Evolutionary conservation across 2,329 filamentous ascomycete species (phyloP), one percentile per base, ranked within the genome.

Genomic region (Scolecobasidium constrictum): DNA sequence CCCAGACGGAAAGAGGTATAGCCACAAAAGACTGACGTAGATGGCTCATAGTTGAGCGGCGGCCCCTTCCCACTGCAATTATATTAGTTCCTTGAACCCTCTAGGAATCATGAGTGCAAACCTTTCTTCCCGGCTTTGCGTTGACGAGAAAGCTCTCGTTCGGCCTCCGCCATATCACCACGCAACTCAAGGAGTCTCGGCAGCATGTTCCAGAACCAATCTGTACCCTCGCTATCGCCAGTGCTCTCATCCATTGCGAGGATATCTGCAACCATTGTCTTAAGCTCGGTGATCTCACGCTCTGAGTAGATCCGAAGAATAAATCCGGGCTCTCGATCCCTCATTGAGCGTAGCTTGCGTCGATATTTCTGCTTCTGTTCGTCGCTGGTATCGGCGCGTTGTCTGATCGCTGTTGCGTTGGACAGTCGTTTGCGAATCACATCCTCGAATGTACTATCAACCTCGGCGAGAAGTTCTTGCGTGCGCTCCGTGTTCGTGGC

Each of bases 391-490:
- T 42, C 34, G 19, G 33, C 18, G 9, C 23, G 19, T 37, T 42
- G 31, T 13, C 21, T 19, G 3, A 31, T 35, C 16, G 40, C 31
- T 36, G 40, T 42, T 7, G 18, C 34, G 16, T 19, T 36, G 13
- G 40, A 42, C 16, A 42, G 19, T 9, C 40, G 31, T 34, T 35
- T 42, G 7, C 40, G 18, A 9, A 42, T 33, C n/a, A 42, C 40
- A 35, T 42, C 40, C 19, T 42, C 40, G 12, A 42, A 42, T 9
- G 56, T 61, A 23, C 56, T 51, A 15, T 48, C 47, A 28, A 58
- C 59, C 2, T 67, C 69, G 17, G 60, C 55, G 4, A 73, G 55
- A 6, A 56, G 56, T 35, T 35, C 26, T 15, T 72, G 70, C 5
- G 73, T 64, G 18, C 68, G 65, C 12, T 36, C 18, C 15, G 13